These are phyloP conservation scores for Cryptosporidium sp. DNA, from an alignment of 169 alveolate species.

Conservation along the genomic window DNA sequence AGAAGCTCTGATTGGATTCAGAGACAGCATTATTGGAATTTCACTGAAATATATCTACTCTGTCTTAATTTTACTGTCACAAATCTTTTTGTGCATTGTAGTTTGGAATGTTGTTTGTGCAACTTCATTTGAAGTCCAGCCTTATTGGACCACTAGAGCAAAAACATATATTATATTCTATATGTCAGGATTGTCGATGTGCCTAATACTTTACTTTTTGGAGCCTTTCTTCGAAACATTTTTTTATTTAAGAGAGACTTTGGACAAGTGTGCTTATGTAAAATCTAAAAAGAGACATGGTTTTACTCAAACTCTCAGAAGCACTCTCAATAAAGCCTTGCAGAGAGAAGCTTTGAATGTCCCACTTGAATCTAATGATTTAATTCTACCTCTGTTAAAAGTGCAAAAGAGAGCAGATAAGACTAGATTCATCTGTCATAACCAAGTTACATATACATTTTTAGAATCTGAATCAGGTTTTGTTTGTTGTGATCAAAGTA, in stretches of 20 bases:
- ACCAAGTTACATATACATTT: conserved; percentile 55
- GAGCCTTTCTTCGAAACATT: conserved; percentile 42
- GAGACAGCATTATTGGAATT: conserved; percentile 9
- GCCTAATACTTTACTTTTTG: conserved; percentile 17
- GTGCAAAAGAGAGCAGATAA: conserved; percentile 15
- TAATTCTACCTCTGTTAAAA: conserved; percentile 8
- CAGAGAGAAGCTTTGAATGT: background rate
- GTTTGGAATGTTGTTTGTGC: conserved; percentile 74
- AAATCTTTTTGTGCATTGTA: conserved; percentile 34
- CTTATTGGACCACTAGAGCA: conserved; percentile 64
- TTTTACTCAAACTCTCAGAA: background rate
- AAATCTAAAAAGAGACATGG: background rate
- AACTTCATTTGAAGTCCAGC: conserved; percentile 27
- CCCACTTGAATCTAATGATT: background rate
- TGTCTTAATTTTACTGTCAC: conserved; percentile 9
- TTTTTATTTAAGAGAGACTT: conserved; percentile 32
- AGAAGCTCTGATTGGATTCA: conserved; percentile 15
- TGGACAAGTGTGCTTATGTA: conserved; percentile 31
- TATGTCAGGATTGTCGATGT: conserved; percentile 17
- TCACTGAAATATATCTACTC: conserved; percentile 6
- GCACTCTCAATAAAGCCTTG: background rate
- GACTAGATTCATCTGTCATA: conserved; percentile 30
- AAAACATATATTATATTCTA: conserved; percentile 51
- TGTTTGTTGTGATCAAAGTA: conserved; percentile 34
- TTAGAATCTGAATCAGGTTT: conserved; percentile 41